A percentile compares a stretch with the other conserved stretches of the same genome.
Conservation (phyloP, 768 basidiomycete species). For the Tricholoma sp. region DNA sequence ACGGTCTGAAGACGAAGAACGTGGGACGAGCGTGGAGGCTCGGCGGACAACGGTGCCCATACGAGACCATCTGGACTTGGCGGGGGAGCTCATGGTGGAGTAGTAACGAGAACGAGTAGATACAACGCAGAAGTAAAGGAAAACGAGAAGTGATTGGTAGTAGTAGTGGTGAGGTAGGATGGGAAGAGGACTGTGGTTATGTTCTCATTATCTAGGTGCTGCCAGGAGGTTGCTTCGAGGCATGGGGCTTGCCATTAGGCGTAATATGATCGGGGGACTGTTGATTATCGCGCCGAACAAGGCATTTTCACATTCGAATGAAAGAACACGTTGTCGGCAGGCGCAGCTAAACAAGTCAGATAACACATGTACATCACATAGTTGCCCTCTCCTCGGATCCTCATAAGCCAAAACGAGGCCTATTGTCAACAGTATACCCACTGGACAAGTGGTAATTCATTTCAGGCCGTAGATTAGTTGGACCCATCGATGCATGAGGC, state of each 20-base stretch:
- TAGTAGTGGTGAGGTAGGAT: slow-evolving; percentile 6
- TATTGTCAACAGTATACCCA: neutral
- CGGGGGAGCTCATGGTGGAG: slow-evolving; percentile 25
- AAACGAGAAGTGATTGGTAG: slow-evolving; percentile 6
- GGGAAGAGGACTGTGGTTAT: slow-evolving; percentile 14
- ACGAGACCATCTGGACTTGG: slow-evolving; percentile 50
- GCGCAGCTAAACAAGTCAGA: neutral
- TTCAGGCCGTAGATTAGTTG: neutral
- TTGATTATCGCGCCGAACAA: neutral
- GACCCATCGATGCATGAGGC: neutral
- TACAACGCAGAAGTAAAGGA: slow-evolving; percentile 8
- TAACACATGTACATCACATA: neutral
- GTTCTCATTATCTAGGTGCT: slow-evolving; percentile 31
- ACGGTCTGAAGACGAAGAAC: slow-evolving; percentile 20
- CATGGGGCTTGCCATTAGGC: slow-evolving; percentile 9
- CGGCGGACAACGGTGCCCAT: slow-evolving; percentile 58
- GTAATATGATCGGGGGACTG: neutral
- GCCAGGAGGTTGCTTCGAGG: slow-evolving; percentile 45
- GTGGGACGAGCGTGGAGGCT: slow-evolving; percentile 46
- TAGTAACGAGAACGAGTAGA: slow-evolving; percentile 12
- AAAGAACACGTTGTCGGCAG: neutral
- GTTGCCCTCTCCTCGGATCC: neutral
- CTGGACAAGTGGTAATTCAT: neutral
- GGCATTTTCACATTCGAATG: neutral
- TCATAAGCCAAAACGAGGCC: neutral